Evolutionary conservation across 2,329 filamentous ascomycete species (phyloP).

Genomic region (Epichloe bromicola): DNA sequence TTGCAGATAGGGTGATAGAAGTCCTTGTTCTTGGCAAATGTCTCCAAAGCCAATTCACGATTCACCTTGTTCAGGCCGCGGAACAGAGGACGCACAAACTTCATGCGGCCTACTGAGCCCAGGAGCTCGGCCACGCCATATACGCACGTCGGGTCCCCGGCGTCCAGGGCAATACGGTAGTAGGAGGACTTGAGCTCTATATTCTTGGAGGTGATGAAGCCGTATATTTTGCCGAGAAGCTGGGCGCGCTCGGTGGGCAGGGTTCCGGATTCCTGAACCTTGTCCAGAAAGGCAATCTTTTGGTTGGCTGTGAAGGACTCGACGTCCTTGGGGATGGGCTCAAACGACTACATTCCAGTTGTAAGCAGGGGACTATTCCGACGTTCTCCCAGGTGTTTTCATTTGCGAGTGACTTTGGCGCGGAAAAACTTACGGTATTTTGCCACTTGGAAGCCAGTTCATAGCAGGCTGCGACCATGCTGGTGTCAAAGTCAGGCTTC

Average conservation of each 20-base stretch:
- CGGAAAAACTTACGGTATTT: slow-evolving; percentile 32
- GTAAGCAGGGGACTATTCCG: slow-evolving; percentile 7
- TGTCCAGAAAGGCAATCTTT: slow-evolving; percentile 79
- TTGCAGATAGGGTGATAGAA: slow-evolving; percentile 95
- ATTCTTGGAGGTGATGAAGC: slow-evolving; percentile 62
- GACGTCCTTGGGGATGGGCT: slow-evolving; percentile 56
- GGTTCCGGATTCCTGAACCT: slow-evolving; percentile 50
- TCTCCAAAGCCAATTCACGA: slow-evolving; percentile 59
- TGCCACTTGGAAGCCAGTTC: slow-evolving; percentile 73
- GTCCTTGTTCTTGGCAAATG: slow-evolving; percentile 75
- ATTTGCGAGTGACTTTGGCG: slow-evolving; percentile 5
- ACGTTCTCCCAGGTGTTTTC: neutral
- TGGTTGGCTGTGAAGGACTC: slow-evolving; percentile 72
- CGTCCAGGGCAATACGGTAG: slow-evolving; percentile 64
- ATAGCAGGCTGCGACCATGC: slow-evolving; percentile 76
- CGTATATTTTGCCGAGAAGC: slow-evolving; percentile 63
- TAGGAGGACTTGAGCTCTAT: slow-evolving; percentile 77
- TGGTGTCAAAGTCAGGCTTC: slow-evolving; percentile 84
- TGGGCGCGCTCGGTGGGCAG: slow-evolving; percentile 54
- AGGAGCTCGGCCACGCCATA: slow-evolving; percentile 60
- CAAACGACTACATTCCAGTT: slow-evolving; percentile 35
- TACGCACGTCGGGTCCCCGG: slow-evolving; percentile 57
- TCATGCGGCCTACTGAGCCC: slow-evolving; percentile 83
- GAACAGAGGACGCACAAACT: slow-evolving; percentile 85
- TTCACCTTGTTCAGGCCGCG: slow-evolving; percentile 63